Base-by-base conservation (phyloP, 495 filamentous ascomycete species). In the Tuber brumale region DNA sequence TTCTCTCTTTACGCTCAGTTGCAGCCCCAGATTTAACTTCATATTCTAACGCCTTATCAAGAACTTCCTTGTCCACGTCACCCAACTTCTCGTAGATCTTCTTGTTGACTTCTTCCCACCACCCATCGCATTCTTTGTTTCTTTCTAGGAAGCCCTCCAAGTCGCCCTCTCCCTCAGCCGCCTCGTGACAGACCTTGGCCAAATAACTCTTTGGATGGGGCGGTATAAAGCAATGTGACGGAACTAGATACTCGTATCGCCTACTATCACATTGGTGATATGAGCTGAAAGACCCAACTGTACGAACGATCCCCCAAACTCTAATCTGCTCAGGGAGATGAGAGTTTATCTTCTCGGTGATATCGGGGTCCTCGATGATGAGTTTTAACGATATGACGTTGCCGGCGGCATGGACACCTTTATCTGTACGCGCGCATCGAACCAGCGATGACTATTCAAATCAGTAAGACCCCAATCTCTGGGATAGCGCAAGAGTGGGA, bases 311-410 rank as follows among this genome's bases (percentile, higher is more conserved):
- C 12, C 92, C 95, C 95, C 95, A 99, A 16, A 99, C 88, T 16
- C 95, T 88, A 74, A 99, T 98, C 84, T 98, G 95, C 2, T 91
- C 86, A 35, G 91, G 91, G 41, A 99, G 88, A 70, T 93, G 84
- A 39, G 89, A 87, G 83, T 99, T 99, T 87, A 99, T 97, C 84
- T 92, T 97, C 71, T 92, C 84, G 41, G 97, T 90, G 71, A 97
- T 89, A 78, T 96, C 90, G 4, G 89, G 86, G 78, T 98, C 96
- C 83, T 97, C 94, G 51, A 97, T 89, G 80, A 99, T 98, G 74
- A 99, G 87, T 85, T 99, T 99, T 75, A 99, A 86, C 8, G 94
- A 97, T 48, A 99, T 91, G 71, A 98, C 90, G 84, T 99, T 99
- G 16, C 96, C 95, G 3, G 95, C 96, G 2, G 95, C 95, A 83